phyloP scores from a whole-genome alignment of 176 grass and related monocot species.

The Oryza punctata region DNA sequence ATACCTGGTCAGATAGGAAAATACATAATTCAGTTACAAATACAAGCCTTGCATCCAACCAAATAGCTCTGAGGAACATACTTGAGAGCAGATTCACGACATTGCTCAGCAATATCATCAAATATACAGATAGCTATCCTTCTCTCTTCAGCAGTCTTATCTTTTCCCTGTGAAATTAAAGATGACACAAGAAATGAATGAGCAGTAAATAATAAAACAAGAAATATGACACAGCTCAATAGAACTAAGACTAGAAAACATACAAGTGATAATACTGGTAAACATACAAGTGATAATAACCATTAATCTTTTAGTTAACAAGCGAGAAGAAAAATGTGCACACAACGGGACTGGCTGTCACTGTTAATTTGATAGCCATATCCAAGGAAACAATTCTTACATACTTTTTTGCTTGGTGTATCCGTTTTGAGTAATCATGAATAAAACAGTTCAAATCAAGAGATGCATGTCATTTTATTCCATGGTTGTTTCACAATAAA shows the following conservation, averaged over 20 bases:
- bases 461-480: not conserved
- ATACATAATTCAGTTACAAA: conserved; percentile 21
- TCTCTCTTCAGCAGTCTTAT: conserved; percentile 97
- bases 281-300: not conserved
- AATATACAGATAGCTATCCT: conserved; percentile 99
- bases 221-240: not conserved
- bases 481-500: not conserved
- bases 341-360: not conserved
- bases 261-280: not conserved
- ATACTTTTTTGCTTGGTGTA: not conserved
- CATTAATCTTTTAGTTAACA: not conserved
- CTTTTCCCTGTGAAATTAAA: conserved; percentile 74
- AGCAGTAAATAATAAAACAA: conserved; percentile 3
- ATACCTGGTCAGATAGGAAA: conserved; percentile 54
- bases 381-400: conserved; percentile 4
- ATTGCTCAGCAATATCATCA: conserved; percentile 98
- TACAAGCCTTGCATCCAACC: not conserved
- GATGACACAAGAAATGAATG: not conserved
- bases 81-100: conserved; percentile 79
- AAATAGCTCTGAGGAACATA: conserved; percentile 34
- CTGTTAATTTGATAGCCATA: not conserved
- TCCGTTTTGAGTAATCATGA: not conserved
- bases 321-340: not conserved
- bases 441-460: not conserved
- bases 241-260: conserved; percentile 24